A percentile compares a stretch with the other conserved stretches of the same genome.
phyloP scores from a whole-genome alignment of 1,284 basidiomycete species.

The Tetrapyrgos nigripes region DNA sequence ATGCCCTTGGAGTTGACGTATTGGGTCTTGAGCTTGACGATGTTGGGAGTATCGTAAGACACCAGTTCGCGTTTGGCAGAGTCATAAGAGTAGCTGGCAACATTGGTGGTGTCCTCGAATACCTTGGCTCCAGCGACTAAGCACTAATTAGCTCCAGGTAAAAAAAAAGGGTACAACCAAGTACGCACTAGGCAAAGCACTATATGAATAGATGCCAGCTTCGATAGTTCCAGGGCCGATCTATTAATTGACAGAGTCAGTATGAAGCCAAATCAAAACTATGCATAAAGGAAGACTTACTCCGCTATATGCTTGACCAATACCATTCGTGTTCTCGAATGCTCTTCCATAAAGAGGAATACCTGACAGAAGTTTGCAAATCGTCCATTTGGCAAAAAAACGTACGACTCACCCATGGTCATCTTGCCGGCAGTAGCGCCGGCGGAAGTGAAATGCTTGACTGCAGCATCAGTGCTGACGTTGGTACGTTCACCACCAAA shows the following conservation, averaged over 20 bases:
- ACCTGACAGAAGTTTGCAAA: slow-evolving; percentile 43
- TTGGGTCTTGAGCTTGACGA: slow-evolving; percentile 76
- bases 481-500: slow-evolving; percentile 68
- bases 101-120: slow-evolving; percentile 73
- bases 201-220: slow-evolving; percentile 80
- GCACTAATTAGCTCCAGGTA: not conserved
- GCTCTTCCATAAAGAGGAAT: slow-evolving; percentile 88
- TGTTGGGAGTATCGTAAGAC: slow-evolving; percentile 83
- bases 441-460: slow-evolving; percentile 67
- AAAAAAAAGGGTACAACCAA: not conserved
- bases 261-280: not conserved
- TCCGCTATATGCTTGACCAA: slow-evolving; percentile 78
- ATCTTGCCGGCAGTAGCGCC: slow-evolving; percentile 82
- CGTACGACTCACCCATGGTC: slow-evolving; percentile 64
- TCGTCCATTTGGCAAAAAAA: slow-evolving; percentile 6
- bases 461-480: slow-evolving; percentile 75
- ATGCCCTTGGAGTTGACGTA: slow-evolving; percentile 73
- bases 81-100: slow-evolving; percentile 85
- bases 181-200: slow-evolving; percentile 64
- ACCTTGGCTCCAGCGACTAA: slow-evolving; percentile 67
- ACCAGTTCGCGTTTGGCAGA: slow-evolving; percentile 66
- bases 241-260: slow-evolving; percentile 36
- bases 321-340: slow-evolving; percentile 81
- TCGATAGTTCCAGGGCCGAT: slow-evolving; percentile 79
- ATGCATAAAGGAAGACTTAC: slow-evolving; percentile 39